Evolutionary conservation across 768 basidiomycete genomes (phyloP), one percentile per base, ranked within the genome.

Genomic region (Hypholoma fasciculare): DNA sequence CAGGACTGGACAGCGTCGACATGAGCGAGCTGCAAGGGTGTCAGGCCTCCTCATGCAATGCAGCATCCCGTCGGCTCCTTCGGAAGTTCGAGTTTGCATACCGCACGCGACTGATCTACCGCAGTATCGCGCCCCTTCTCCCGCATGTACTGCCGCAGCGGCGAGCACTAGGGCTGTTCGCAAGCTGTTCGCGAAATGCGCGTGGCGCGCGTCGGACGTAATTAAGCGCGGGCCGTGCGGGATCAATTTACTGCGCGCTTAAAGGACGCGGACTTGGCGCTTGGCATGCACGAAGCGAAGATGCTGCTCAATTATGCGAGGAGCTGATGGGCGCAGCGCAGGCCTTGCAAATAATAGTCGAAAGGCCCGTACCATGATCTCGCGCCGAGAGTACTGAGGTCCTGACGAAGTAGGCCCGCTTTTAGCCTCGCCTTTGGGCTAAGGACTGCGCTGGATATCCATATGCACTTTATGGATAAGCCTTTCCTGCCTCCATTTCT

Each of bases 41-140:
- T 4, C 23, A 23, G 73, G 72, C 1, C 68, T 77, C 6, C 64
- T 73, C 16, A 78, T 57, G 61, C 75, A 47, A 67, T 74, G 36
- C 78, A 77, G 54, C 77, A 80, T 58, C 70, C 63, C 19, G 74
- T 79, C 1, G 60, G 59, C 37, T 68, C 76, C 11, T 80, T 78
- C n/a, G n/a, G n/a, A n/a, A n/a, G n/a, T n/a, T n/a, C 63, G 56
- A 63, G 43, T 71, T 78, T 9, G 60, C 55, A 6, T 76, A 81
- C 59, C 61, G 62, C 1, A 67, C 70, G 9, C 74, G 73, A 56
- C 74, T 74, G 23, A 23, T 23, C 23, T 23, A 23, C 23, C 23
- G 23, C 23, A 23, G 23, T 23, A 23, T 23, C 23, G 23, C 23
- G 23, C 23, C 23, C 23, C 23, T 23, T 23, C 23, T 4, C 23